Percentiles rank a stretch among this genome's conserved stretches.
Conservation (phyloP, 345 rosid species). For the Abelmoschus esculentus region DNA sequence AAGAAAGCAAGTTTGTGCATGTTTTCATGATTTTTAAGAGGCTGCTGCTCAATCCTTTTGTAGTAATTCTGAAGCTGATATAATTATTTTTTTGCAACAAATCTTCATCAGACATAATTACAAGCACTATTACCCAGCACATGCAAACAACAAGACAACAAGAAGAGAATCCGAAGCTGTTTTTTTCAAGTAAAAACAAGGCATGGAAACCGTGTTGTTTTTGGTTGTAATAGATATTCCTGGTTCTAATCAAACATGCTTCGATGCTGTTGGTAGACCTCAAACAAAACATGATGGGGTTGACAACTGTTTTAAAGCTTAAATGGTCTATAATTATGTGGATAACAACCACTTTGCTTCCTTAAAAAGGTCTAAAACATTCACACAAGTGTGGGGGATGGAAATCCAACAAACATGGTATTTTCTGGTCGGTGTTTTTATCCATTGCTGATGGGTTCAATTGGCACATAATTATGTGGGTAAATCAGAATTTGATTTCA, state of each 20-base stretch:
- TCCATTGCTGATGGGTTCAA: too few species aligned
- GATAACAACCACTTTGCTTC: slow-evolving; percentile 31
- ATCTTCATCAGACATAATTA: slow-evolving; percentile 31
- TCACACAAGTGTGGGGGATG: neutral
- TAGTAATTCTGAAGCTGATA: slow-evolving; percentile 13
- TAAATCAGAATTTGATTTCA: too few species aligned
- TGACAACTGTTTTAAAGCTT: neutral
- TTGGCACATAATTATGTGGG: too few species aligned
- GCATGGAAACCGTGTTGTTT: neutral
- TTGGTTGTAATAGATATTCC: slow-evolving; percentile 6
- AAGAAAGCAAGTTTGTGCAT: neutral
- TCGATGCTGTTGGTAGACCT: slow-evolving; percentile 28
- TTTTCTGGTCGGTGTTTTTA: too few species aligned
- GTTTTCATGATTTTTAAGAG: neutral
- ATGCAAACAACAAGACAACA: slow-evolving; percentile 15
- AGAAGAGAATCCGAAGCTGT: slow-evolving; percentile 25
- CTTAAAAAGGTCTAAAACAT: slow-evolving; percentile 19
- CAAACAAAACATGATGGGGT: slow-evolving; percentile 20
- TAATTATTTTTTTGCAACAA: slow-evolving; percentile 22
- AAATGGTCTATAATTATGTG: neutral
- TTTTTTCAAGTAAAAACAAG: slow-evolving; percentile 6
- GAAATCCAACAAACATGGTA: neutral
- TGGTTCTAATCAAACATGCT: slow-evolving; percentile 22
- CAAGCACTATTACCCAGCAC: slow-evolving; percentile 35
- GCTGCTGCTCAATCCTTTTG: neutral